Conservation (phyloP, 1,139 yeast genomes). For the Eremothecium cymbalariae region DNA sequence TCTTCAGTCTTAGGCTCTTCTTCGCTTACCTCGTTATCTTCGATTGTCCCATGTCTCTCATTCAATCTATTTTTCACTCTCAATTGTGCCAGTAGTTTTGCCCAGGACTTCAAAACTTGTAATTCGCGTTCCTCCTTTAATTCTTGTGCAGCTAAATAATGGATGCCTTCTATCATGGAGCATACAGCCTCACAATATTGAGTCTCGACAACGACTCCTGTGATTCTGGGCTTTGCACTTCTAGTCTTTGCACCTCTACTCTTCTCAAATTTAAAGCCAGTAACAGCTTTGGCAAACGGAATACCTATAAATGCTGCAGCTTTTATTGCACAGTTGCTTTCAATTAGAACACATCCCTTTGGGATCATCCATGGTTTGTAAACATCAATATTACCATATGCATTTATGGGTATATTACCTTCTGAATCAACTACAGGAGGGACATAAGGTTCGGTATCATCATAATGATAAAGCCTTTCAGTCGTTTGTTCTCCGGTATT, state of each 20-base stretch:
- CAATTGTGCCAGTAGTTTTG: constrained; percentile 57
- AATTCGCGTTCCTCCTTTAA: constrained; percentile 41
- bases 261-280: constrained; percentile 67
- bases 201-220: constrained; percentile 68
- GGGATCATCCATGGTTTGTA: constrained; percentile 79
- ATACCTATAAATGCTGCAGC: constrained; percentile 67
- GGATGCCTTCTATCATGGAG: constrained; percentile 49
- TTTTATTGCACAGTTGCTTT: constrained; percentile 45
- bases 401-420: constrained; percentile 66
- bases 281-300: constrained; percentile 82
- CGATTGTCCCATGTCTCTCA: constrained; percentile 53
- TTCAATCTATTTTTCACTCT: constrained; percentile 65
- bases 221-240: constrained; percentile 55
- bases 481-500: constrained; percentile 36
- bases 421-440: constrained; percentile 52
- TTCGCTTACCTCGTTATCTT: constrained; percentile 11
- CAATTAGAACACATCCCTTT: constrained; percentile 59
- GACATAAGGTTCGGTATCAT: constrained; percentile 61
- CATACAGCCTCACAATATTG: constrained; percentile 61
- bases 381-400: constrained; percentile 75
- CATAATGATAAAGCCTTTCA: constrained; percentile 63
- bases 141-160: constrained; percentile 39
- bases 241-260: too few relatives aligned
- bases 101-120: constrained; percentile 67
- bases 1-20: constrained; percentile 10